A percentile compares a stretch with the other conserved stretches of the same genome.
Evolutionary conservation across 768 basidiomycete genomes (phyloP).

Genomic region (Russula abietina): DNA sequence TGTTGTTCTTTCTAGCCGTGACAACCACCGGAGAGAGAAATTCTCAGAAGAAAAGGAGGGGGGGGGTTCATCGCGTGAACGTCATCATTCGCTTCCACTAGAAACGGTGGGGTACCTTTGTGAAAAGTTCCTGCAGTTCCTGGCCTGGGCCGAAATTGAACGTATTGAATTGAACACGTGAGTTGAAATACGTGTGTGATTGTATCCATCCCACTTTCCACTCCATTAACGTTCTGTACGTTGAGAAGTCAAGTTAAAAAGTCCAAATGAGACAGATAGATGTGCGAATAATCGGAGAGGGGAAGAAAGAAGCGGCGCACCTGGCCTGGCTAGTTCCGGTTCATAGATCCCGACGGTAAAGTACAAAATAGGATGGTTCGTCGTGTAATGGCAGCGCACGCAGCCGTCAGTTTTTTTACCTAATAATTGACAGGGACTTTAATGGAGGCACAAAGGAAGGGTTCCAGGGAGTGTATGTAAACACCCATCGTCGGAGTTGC

Average conservation of each 20-base stretch:
- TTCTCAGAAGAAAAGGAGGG: conserved; percentile 1
- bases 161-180: not conserved
- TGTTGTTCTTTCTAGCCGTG: not conserved
- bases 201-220: too few species aligned
- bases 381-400: too few species aligned
- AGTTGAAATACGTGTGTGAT: too few species aligned
- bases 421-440: conserved; percentile 4
- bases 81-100: not conserved
- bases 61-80: not conserved
- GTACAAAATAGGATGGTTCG: not conserved
- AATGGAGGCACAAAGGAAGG: not conserved
- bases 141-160: not conserved
- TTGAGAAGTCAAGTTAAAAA: not conserved
- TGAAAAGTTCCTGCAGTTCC: too few species aligned
- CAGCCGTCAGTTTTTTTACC: not conserved
- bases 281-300: not conserved
- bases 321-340: not conserved
- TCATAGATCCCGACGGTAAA: not conserved
- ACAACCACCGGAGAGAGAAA: not conserved
- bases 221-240: not conserved
- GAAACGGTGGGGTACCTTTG: not conserved
- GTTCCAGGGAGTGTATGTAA: too few species aligned
- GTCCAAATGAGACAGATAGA: not conserved
- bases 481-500: not conserved
- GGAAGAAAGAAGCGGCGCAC: not conserved